phyloP scores from a whole-genome alignment of 2,329 filamentous ascomycete species.

The Lachnellula arida region DNA sequence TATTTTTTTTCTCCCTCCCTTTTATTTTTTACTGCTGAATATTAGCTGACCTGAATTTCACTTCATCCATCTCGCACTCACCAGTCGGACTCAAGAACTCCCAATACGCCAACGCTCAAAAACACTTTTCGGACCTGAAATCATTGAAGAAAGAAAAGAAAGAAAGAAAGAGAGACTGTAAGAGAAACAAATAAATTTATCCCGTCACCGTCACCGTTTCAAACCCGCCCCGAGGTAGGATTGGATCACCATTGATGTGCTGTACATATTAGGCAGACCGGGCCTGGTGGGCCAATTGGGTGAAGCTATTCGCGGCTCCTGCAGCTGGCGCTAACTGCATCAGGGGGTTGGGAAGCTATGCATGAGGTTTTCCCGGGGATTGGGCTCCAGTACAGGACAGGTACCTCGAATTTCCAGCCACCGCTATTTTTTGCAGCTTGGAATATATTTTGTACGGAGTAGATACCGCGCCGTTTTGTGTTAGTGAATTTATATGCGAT shows the following conservation, averaged over 20 bases:
- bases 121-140: not conserved
- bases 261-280: not conserved
- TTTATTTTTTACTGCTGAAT: not conserved
- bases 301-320: not conserved
- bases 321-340: not conserved
- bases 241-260: constrained; percentile 7
- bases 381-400: not conserved
- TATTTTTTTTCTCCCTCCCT: not conserved
- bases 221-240: not conserved
- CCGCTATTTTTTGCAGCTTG: not conserved
- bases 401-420: not conserved
- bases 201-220: not conserved
- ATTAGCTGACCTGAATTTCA: too few species aligned
- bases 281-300: constrained; percentile 10
- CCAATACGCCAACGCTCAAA: not conserved
- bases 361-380: not conserved
- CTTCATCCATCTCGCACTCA: not conserved
- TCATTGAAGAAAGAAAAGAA: not conserved
- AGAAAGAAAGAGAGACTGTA: not conserved
- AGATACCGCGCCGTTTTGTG: too few species aligned
- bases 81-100: not conserved
- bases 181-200: not conserved
- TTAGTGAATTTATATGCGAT: too few species aligned
- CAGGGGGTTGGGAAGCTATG: not conserved
- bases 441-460: too few species aligned